phyloP scores from a whole-genome alignment of 371 early-diverging fungal genomes.

The Parasitella parasitica region DNA sequence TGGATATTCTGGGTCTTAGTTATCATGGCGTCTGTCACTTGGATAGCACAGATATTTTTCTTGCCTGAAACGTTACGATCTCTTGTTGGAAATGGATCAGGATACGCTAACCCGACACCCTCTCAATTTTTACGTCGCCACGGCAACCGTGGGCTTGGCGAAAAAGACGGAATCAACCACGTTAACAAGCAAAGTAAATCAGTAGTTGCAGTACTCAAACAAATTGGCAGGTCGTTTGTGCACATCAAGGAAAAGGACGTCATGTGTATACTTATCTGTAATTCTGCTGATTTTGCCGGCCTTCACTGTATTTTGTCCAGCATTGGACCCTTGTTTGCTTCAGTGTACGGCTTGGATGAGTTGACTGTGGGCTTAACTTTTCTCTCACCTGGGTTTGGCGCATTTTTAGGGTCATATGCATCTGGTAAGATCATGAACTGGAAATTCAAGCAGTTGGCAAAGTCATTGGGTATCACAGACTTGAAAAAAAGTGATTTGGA shows the following conservation, averaged over 20 bases:
- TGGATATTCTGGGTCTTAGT: constrained; percentile 41
- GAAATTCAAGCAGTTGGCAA: constrained; percentile 18
- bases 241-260: constrained; percentile 42
- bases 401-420: constrained; percentile 23
- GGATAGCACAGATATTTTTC: constrained; percentile 20
- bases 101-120: constrained; percentile 43
- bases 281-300: constrained; percentile 36
- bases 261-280: constrained; percentile 23
- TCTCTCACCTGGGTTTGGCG: constrained; percentile 30
- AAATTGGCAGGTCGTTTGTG: constrained; percentile 14
- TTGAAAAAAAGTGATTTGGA: constrained; percentile 11
- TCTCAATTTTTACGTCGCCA: constrained; percentile 11
- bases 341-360: constrained; percentile 22
- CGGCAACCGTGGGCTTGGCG: too few species aligned
- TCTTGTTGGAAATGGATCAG: constrained; percentile 45
- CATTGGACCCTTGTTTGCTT: constrained; percentile 20
- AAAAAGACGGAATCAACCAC: not conserved
- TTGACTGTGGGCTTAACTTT: constrained; percentile 32
- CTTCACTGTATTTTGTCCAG: constrained; percentile 39
- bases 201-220: not conserved
- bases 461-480: constrained; percentile 6
- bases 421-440: constrained; percentile 32
- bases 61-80: constrained; percentile 49
- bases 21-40: constrained; percentile 15
- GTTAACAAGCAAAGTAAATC: not conserved